Evolutionary conservation across 768 basidiomycete species (phyloP), one percentile per base, ranked within the genome.

Genomic region (Phylloporus sp.): DNA sequence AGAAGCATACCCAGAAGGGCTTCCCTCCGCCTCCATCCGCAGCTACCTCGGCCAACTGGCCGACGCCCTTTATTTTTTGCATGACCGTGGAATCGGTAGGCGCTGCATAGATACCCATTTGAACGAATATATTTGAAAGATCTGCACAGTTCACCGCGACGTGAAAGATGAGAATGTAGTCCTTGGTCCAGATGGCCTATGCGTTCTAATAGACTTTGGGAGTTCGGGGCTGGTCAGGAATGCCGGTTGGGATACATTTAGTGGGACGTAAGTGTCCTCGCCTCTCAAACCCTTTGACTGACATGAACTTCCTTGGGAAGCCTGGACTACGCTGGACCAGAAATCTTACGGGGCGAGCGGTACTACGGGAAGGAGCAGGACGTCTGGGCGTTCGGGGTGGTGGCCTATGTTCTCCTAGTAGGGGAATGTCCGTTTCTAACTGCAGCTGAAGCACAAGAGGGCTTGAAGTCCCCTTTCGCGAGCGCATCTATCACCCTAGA

Each of bases 131-230:
- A 43, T 36, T 34, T 59, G 44, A 58, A 49, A 46, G 35, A 42
- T 49, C 24, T 42, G 20, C 10, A 5, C 57, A 91, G 89, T 98
- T 10, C 95, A 99, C 69, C 89, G 95, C 47, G 95, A 99, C 63
- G 85, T 99, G 69, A 99, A 99, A 72, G 95, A 99, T 61, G 95
- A 99, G 69, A 97, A 97, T 66, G 88, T 93, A 15, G 86, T 93
- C 32, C 77, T 93, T 38, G 90, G 88, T 8, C 82, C 85, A 15
- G 70, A 80, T 40, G 94, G 91, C 27, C 83, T 80, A 64, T 93
- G 91, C 65, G 85, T 97, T 67, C 70, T 99, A 62, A 98, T 99
- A 64, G 95, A 99, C 66, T 99, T 98, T 67, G 95, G 95, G 38
- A 95, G 92, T 60, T 91, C 91, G 24, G 91, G 91, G 20, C 73